phyloP scores from a whole-genome alignment of 83 land plant species.

The Picea engelmannii region DNA sequence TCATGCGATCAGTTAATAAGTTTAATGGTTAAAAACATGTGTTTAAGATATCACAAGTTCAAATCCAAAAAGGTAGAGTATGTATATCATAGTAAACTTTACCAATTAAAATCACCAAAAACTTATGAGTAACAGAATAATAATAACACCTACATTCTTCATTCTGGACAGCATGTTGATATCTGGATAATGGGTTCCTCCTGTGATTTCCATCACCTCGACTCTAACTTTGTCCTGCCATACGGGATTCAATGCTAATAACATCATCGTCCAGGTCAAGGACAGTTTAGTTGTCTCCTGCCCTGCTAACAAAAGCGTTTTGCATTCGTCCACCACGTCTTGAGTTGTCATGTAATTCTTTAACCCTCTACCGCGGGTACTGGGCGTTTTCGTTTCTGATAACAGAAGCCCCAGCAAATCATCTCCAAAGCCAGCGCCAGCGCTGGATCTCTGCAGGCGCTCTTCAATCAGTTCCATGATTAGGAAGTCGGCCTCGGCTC shows the following conservation, averaged over 20 bases:
- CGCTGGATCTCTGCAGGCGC: neutral
- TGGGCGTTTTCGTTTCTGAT: neutral
- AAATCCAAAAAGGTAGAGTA: too few species aligned
- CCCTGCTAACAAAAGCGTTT: slow-evolving; percentile 74
- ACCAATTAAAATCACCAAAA: too few species aligned
- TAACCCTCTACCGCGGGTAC: slow-evolving; percentile 15
- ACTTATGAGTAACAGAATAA: too few species aligned
- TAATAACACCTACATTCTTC: slow-evolving; percentile 32
- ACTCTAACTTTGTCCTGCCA: slow-evolving; percentile 64
- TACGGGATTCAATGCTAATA: slow-evolving; percentile 45
- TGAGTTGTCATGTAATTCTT: neutral
- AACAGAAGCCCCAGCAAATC: slow-evolving; percentile 50
- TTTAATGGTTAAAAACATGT: too few species aligned
- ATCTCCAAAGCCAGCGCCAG: neutral
- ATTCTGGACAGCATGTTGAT: slow-evolving; percentile 34
- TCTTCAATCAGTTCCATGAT: neutral
- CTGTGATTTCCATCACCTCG: slow-evolving; percentile 56
- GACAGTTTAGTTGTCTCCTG: slow-evolving; percentile 65
- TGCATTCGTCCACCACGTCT: slow-evolving; percentile 76
- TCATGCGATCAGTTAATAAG: too few species aligned
- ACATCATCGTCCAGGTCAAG: slow-evolving; percentile 57
- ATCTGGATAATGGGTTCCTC: slow-evolving; percentile 28
- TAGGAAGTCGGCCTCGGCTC: neutral
- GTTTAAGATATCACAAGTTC: too few species aligned
- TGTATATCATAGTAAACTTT: too few species aligned